phyloP scores from a whole-genome alignment of 2,329 filamentous ascomycete genomes.

The Nectriaceae sp. region DNA sequence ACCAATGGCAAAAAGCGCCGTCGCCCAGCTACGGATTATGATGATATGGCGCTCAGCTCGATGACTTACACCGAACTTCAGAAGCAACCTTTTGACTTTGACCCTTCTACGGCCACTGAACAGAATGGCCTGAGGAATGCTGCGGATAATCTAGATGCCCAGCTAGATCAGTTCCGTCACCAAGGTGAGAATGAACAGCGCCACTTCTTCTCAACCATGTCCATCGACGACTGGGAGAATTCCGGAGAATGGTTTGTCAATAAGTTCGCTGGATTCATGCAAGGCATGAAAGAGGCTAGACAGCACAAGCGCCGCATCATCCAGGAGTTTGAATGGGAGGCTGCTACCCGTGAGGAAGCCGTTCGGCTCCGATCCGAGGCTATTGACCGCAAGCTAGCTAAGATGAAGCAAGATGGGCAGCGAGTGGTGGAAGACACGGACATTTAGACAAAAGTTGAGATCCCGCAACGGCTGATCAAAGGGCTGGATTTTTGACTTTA shows the following conservation, averaged over 20 bases:
- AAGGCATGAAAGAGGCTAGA: conserved; percentile 49
- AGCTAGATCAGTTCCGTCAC: conserved; percentile 51
- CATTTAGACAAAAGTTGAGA: conserved; percentile 8
- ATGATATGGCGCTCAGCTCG: conserved; percentile 53
- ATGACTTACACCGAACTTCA: conserved; percentile 56
- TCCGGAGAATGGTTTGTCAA: conserved; percentile 62
- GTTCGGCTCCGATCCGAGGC: conserved; percentile 54
- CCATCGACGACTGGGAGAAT: conserved; percentile 59
- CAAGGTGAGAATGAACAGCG: conserved; percentile 48
- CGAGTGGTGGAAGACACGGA: conserved; percentile 52
- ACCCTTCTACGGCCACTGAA: conserved; percentile 50
- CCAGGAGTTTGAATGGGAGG: conserved; percentile 55
- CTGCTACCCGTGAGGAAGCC: conserved; percentile 54
- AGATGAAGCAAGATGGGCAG: conserved; percentile 58
- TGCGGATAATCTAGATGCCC: conserved; percentile 47
- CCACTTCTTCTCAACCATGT: conserved; percentile 54
- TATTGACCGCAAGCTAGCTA: conserved; percentile 56
- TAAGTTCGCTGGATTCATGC: conserved; percentile 53
- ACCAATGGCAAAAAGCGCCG: conserved; percentile 42
- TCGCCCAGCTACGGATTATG: conserved; percentile 53
- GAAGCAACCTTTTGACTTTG: conserved; percentile 57
- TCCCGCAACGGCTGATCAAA: not conserved
- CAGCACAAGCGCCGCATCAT: conserved; percentile 52
- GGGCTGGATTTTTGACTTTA: conserved; percentile 12
- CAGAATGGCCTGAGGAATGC: conserved; percentile 37